Evolutionary conservation across 2,329 filamentous ascomycete species (phyloP), one percentile per base, ranked within the genome.

Genomic region (Mycogone perniciosa): DNA sequence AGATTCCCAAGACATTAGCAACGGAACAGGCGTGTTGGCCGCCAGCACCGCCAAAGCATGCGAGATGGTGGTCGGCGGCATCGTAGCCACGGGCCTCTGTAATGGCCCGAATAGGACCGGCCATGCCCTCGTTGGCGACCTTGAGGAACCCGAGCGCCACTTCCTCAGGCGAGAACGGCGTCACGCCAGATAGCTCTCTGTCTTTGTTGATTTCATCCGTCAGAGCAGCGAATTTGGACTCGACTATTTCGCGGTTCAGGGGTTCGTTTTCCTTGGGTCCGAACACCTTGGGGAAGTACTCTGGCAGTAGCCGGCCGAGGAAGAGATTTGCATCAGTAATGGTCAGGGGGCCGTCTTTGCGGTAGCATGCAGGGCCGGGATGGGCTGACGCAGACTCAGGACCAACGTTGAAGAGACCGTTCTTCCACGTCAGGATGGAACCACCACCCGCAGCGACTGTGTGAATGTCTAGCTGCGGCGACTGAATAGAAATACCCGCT

Each of bases 381-480:
- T 87, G 81, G 5, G 85, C 84, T 33, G 80, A 79, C 1, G 85
- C 84, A 29, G 82, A 86, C 59, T 88, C 84, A 1, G 86, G 86
- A 0, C 86, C 86, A 5, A 89, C 85, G 1, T 83, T 79, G 56
- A 89, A 88, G 2, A 89, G 71, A 0, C 85, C 85, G 53, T 88
- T 88, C 52, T 78, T 79, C 76, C 82, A 89, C 60, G 83, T 84
- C 0, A 90, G 71, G 11, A 82, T 74, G 1, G 81, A 85, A n/a
- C 85, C 84, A 54, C 86, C 86, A 13, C 86, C 86, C 6, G 86
- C 85, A 27, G 86, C 86, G 4, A 90, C 86, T 1, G 88, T 92
- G 63, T 89, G 88, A 63, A 92, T 90, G 59, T 91, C 87, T 1
- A 91, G 76, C 62, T 91, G 87, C 0, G 88, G 87, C 1, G 82